Base-by-base conservation (phyloP, 1,139 yeast genomes). In the Ogataea hybrid region DNA sequence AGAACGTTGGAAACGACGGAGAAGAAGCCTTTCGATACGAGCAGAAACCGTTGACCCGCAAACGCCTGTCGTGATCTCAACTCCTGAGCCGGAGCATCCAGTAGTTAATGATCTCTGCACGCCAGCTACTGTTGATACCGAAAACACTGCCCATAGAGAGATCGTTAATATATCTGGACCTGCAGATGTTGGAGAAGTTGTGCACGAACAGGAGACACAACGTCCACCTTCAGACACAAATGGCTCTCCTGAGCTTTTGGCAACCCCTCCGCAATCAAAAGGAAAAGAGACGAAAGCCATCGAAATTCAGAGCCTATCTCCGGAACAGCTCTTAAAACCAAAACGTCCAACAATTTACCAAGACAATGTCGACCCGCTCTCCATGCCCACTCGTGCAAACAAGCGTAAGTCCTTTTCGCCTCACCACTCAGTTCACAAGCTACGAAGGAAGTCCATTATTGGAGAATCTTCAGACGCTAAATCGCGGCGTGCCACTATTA, bases 401-500 rank as follows among this genome's bases (percentile, higher is more conserved):
- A 41, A 39, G 25, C 39, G 39, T 14, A 33, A 48, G 31, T 20
- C 21, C 9, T 20, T 20, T 20, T 20, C 21, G 21, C 21, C 21
- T 20, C 21, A 20, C 9, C 21, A 20, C 21, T 7, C 21, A 20
- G 7, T 20, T 42, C 69, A 83, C 28, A 76, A 74, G 12, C 86
- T 85, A 55, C 73, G 84, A 81, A 73, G 95, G 56, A 69, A 95
- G 50, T 80, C 81, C 30, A 71, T 83, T 16, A 32, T 15, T 18
- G 35, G 9, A 16, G 39, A 37, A 9, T 33, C 42, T 6, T 34
- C 37, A 6, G 37, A 39, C 16, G 16, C 28, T 7, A 35, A 37
- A 4, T 35, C 40, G 20, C 37, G 35, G 31, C 37, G 22, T 36
- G 32, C 38, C 33, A 34, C 47, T n/a, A 35, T 33, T 6, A 23